These are phyloP conservation scores for Dipodascus albidus DNA, from an alignment of 805 yeast genomes.

Conservation along the genomic window DNA sequence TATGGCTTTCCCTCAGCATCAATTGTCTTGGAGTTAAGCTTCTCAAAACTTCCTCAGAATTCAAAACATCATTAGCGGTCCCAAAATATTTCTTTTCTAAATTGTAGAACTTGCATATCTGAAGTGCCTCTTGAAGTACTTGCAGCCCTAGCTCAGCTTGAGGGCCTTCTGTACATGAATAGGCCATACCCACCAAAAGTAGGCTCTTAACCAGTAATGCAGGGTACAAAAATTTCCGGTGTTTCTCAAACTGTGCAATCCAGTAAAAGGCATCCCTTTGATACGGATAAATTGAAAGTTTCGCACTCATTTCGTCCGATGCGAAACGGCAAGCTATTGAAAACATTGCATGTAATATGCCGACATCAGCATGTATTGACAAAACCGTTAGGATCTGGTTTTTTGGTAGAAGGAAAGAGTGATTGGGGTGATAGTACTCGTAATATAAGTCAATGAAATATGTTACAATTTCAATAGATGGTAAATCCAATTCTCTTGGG, in stretches of 20 bases:
- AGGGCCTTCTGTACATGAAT: constrained; percentile 7
- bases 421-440: constrained; percentile 9
- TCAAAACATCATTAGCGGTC: constrained; percentile 6
- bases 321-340: constrained; percentile 7
- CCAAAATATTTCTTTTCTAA: constrained; percentile 7
- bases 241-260: constrained; percentile 8
- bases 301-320: constrained; percentile 5
- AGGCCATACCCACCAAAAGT: constrained; percentile 6
- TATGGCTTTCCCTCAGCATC: constrained; percentile 6
- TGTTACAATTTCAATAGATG: constrained; percentile 7
- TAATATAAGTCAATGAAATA: constrained; percentile 7
- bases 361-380: constrained; percentile 6
- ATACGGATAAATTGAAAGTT: constrained; percentile 5
- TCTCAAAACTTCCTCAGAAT: constrained; percentile 5
- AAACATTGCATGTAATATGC: constrained; percentile 8
- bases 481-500: constrained; percentile 5
- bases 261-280: constrained; percentile 8
- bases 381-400: constrained; percentile 3
- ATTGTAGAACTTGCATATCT: constrained; percentile 6
- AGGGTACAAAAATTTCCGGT: constrained; percentile 3
- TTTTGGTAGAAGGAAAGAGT: constrained; percentile 8
- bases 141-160: constrained; percentile 3
- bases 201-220: constrained; percentile 6
- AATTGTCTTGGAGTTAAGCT: constrained; percentile 6
- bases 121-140: constrained; percentile 4